Evolutionary conservation across 2,329 filamentous ascomycete species (phyloP), one percentile per base, ranked within the genome.

Genomic region (Lecanosticta acicola): DNA sequence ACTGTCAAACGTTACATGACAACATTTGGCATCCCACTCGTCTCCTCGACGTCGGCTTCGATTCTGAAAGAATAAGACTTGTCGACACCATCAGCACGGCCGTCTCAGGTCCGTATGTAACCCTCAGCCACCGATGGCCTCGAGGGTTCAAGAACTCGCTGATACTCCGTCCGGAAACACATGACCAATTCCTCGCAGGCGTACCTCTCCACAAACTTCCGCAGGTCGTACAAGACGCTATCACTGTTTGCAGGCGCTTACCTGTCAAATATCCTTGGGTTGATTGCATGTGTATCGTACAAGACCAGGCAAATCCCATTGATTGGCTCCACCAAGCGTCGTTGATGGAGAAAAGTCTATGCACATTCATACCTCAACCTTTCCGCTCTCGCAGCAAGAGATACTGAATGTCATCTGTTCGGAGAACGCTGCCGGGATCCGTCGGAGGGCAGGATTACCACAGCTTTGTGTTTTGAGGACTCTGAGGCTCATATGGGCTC

Each of bases 241-340:
- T 42, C 8, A 21, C 21, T 9, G 14, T 10, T 39, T 46, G 5
- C 17, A 20, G 17, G 9, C 32, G 8, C 21, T 21, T 16, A 21
- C 7, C 5, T 29, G 11, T 29, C 5, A 29, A 11, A 29, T 29
- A 48, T 36, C 26, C 44, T 3, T 48, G 45, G 45, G 39, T 48
- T 14, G 41, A 48, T 18, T 43, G 26, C 8, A 17, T 48, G 21
- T 48, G 40, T 18, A 48, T 48, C n/a, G 35, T 26, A 10, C 45
- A 48, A 34, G 41, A 48, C 18, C 34, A 32, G 4, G 46, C 42
- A 16, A 14, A 14, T 4, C 10, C 11, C 9, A 13, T 9, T 26
- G 53, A 57, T 43, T 57, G 49, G 49, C 11, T 18, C 7, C 24
- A 11, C 2, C 43, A 50, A 19, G 33, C 43, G 13, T 39, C 37